These are phyloP conservation scores for Fraxinus sp. DNA, from an alignment of 305 asterid genomes.

Conservation along the genomic window DNA sequence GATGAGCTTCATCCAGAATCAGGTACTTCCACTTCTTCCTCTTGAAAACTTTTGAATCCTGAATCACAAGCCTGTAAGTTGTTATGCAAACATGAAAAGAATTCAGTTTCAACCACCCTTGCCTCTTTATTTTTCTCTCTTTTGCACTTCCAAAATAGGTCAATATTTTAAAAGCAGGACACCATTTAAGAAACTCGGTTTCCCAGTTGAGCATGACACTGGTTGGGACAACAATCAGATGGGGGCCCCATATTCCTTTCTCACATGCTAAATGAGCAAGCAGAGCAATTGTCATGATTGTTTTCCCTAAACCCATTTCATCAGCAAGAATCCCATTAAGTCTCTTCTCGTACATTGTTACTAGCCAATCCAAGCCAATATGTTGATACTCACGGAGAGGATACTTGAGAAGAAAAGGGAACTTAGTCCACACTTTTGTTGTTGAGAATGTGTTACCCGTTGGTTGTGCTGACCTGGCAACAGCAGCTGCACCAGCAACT, in stretches of 20 bases:
- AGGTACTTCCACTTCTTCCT: constrained; percentile 98
- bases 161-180: constrained; percentile 98
- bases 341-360: constrained; percentile 98
- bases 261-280: constrained; percentile 98
- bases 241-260: constrained; percentile 99
- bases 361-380: constrained; percentile 99
- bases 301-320: constrained; percentile 99
- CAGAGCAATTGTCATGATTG: constrained; percentile 96
- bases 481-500: constrained; percentile 99
- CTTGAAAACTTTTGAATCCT: constrained; percentile 94
- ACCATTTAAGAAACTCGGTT: constrained; percentile 98
- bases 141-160: constrained; percentile 99
- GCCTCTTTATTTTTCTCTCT: constrained; percentile 90
- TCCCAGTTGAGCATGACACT: constrained; percentile 99
- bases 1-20: constrained; percentile 98
- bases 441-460: constrained; percentile 97
- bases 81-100: constrained; percentile 95
- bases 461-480: constrained; percentile 98
- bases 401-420: constrained; percentile 94
- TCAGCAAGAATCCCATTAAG: constrained; percentile 99
- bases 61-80: constrained; percentile 96
- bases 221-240: constrained; percentile 97
- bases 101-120: constrained; percentile 97
- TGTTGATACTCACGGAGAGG: constrained; percentile 99
- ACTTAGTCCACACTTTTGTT: constrained; percentile 91